Conservation (phyloP, 2,329 filamentous ascomycete species). For the Diaporthe sp. region DNA sequence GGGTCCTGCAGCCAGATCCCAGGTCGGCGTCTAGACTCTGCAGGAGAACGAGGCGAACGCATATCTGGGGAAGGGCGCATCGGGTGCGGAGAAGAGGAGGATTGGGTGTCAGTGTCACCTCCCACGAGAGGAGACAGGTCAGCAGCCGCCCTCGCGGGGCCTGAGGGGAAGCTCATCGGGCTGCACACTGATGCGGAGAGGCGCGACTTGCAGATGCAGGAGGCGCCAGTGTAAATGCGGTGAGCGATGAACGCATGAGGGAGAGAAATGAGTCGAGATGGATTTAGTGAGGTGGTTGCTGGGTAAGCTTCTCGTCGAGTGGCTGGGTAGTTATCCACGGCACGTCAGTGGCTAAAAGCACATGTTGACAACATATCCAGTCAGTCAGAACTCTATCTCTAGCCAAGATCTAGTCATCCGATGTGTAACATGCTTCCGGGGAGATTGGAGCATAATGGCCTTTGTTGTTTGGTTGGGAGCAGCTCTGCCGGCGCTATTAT, state of each 20-base stretch:
- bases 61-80: slow-evolving; percentile 27
- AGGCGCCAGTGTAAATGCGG: slow-evolving; percentile 8
- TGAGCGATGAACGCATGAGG: neutral
- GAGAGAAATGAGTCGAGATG: slow-evolving; percentile 3
- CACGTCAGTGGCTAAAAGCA: slow-evolving; percentile 11
- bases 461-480: neutral
- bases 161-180: neutral
- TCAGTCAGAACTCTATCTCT: slow-evolving; percentile 27
- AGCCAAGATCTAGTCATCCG: slow-evolving; percentile 23
- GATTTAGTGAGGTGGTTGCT: neutral
- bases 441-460: neutral
- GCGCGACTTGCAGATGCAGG: neutral
- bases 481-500: slow-evolving; percentile 8
- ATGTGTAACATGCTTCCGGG: slow-evolving; percentile 6
- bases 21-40: slow-evolving; percentile 2
- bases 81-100: slow-evolving; percentile 27
- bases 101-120: slow-evolving; percentile 28
- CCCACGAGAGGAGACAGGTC: neutral
- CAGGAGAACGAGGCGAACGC: neutral
- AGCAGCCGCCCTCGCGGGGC: neutral
- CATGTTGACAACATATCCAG: slow-evolving; percentile 10
- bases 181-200: neutral
- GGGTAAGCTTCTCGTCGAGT: slow-evolving; percentile 3
- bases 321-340: neutral
- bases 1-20: slow-evolving; percentile 7